Conservation (phyloP, 352 stramenopile species). For the Phytophthora hibernalis region DNA sequence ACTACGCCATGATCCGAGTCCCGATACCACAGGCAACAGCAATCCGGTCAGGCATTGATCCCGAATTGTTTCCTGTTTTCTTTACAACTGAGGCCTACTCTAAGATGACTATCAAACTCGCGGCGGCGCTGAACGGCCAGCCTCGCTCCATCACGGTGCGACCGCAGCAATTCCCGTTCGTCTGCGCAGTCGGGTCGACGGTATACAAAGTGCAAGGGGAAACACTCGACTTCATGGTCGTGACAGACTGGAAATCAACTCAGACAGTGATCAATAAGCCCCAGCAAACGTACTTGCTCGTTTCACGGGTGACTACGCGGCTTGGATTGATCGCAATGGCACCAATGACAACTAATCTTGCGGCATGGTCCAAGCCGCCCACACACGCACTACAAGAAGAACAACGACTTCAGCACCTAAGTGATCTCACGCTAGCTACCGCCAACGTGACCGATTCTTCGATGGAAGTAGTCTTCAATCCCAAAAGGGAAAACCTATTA, state of each 20-base stretch:
- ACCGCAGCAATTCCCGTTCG: constrained; percentile 17
- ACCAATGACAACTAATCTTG: background rate
- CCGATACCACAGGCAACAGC: background rate
- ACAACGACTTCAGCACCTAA: background rate
- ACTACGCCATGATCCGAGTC: background rate
- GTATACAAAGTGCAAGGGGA: constrained; percentile 37
- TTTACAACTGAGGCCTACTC: constrained; percentile 8
- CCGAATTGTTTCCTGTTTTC: constrained; percentile 7
- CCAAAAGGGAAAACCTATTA: background rate
- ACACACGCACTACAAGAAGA: background rate
- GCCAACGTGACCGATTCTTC: background rate
- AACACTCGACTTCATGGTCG: constrained; percentile 25
- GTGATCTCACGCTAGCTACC: background rate
- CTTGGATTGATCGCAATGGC: background rate
- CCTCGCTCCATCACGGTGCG: constrained; percentile 4
- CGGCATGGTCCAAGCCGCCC: background rate
- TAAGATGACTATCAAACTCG: constrained; percentile 8
- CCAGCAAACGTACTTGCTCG: background rate
- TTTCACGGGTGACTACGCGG: background rate
- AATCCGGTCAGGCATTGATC: background rate
- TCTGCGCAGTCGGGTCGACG: constrained; percentile 18
- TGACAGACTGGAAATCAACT: background rate
- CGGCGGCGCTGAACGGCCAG: background rate
- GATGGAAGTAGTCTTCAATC: background rate
- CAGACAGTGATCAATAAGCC: background rate